These are phyloP conservation scores for Amauroascus niger DNA, from an alignment of 2,329 filamentous ascomycete genomes.

Conservation along the genomic window DNA sequence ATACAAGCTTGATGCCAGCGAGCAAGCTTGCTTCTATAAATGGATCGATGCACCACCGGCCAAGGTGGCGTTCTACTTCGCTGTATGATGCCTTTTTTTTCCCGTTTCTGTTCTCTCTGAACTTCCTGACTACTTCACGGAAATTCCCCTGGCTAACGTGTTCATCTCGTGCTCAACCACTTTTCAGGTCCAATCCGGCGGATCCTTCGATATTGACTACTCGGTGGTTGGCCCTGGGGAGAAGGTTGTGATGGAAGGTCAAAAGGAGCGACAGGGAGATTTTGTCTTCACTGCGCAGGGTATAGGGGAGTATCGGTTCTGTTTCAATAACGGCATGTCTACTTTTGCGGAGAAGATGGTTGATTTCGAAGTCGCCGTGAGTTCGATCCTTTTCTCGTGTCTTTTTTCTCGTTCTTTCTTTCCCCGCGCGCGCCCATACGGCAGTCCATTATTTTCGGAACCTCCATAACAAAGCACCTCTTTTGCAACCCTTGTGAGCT, in stretches of 20 bases:
- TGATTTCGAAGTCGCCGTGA: constrained; percentile 90
- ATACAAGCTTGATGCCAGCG: constrained; percentile 80
- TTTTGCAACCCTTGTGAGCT: constrained; percentile 1
- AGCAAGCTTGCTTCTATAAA: constrained; percentile 92
- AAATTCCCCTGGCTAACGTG: no score
- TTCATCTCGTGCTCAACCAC: not conserved
- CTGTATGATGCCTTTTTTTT: constrained; percentile 51
- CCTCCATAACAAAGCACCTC: not conserved
- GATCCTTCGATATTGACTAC: constrained; percentile 96
- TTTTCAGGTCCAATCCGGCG: constrained; percentile 97
- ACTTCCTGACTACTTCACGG: no score
- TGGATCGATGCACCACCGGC: constrained; percentile 64
- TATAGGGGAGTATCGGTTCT: constrained; percentile 85
- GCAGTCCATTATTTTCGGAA: no score
- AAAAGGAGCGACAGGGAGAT: constrained; percentile 90
- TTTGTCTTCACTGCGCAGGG: constrained; percentile 94
- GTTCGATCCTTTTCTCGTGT: no score
- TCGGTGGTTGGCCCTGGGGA: constrained; percentile 70
- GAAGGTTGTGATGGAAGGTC: constrained; percentile 71
- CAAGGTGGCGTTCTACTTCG: constrained; percentile 98
- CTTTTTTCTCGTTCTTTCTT: not conserved
- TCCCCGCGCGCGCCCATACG: not conserved
- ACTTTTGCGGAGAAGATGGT: constrained; percentile 96
- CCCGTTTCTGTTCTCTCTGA: no score
- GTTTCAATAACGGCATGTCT: constrained; percentile 97